Evolutionary conservation across 2,329 filamentous ascomycete genomes (phyloP).

Genomic region (Pezizomycotina sp.): DNA sequence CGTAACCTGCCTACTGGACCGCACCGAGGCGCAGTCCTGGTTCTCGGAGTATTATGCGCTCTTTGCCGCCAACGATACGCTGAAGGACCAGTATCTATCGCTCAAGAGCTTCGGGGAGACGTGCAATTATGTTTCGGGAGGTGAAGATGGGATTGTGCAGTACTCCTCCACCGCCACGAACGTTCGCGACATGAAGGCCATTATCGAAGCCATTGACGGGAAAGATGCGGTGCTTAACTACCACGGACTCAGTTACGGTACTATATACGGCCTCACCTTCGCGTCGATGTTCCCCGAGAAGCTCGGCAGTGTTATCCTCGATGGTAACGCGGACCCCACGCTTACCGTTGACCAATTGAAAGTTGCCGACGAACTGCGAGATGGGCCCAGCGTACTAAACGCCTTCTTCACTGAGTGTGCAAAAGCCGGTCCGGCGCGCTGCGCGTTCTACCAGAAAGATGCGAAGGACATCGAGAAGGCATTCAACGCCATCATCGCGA

Average conservation of each 20-base stretch:
- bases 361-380: conserved; percentile 29
- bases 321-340: conserved; percentile 36
- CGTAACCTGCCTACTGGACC: conserved; percentile 31
- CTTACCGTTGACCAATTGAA: too few species aligned
- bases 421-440: conserved; percentile 29
- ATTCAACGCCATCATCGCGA: too few species aligned
- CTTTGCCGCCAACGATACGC: too few species aligned
- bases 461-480: too few species aligned
- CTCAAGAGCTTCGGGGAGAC: conserved; percentile 9
- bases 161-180: conserved; percentile 12
- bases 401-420: conserved; percentile 34
- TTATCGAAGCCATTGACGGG: conserved; percentile 15
- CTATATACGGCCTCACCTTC: conserved; percentile 31
- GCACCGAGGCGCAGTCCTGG: conserved; percentile 9
- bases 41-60: conserved; percentile 2
- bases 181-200: conserved; percentile 15
- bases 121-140: conserved; percentile 6
- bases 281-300: conserved; percentile 31
- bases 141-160: conserved; percentile 9
- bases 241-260: conserved; percentile 36
- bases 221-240: conserved; percentile 30
- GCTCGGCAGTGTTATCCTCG: conserved; percentile 30
- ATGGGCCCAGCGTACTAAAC: conserved; percentile 29
- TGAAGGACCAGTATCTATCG: too few species aligned
- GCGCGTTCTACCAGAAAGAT: too few species aligned